Evolutionary conservation across 331 rosid genomes (phyloP), one percentile per base, ranked within the genome.

Genomic region (Quercus lobata): DNA sequence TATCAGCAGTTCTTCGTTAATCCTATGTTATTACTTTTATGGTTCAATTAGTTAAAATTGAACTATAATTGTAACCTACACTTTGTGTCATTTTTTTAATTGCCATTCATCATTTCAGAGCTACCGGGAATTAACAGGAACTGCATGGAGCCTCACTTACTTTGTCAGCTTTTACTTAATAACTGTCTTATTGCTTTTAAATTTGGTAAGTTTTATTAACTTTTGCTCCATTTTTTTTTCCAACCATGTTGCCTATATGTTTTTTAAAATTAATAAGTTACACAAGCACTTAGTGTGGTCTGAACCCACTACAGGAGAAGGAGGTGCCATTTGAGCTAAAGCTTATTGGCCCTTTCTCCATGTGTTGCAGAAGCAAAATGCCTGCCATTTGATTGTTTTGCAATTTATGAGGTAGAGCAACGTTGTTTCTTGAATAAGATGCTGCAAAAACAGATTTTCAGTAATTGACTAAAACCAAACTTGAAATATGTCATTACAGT

Each of bases 81-180:
- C n/a, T 29, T 70, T 4, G n/a, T 27, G 52, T 57, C 77, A 30
- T 81, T 34, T 21, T 70, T 79, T 79, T 54, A 35, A 41, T 57
- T 79, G 46, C 75, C 77, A 68, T 84, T 85, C 76, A 49, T 78
- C 68, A 74, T 91, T 87, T 61, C 92, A 96, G 99, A 85, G 99
- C 84, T 96, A 96, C 92, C 78, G 68, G 91, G 98, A 83, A 60
- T 77, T 96, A 77, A 93, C 96, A 3, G 98, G 94, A 77, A 96
- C 92, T 77, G 79, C 81, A 46, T 96, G 98, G 99, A 83, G 84
- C 74, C 49, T 89, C 49, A 56, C 30, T 62, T 96, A 96, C 84
- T 96, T 96, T 80, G 65, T 93, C 83, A 91, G 97, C 87, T 96
- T 93, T 89, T 96, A 96, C 91, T 83, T 96, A 62, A 78, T 96